Evolutionary conservation across 164 flowering plant genomes (phyloP).

Genomic region (Santalum album): DNA sequence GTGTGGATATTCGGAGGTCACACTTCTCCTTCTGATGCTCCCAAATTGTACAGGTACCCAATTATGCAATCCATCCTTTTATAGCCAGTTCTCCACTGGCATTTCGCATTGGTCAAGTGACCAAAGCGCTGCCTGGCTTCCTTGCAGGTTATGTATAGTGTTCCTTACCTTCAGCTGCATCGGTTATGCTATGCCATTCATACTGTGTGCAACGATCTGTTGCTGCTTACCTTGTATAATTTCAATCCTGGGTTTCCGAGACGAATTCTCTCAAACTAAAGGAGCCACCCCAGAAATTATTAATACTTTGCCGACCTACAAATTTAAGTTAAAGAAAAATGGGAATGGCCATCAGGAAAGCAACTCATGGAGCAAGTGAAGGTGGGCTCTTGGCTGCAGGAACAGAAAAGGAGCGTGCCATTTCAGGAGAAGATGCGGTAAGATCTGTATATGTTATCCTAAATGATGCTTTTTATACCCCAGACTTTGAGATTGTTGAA

Average conservation of each 20-base stretch:
- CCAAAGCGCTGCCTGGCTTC: background rate
- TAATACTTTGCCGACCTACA: constrained; percentile 3
- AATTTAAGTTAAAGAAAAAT: constrained; percentile 5
- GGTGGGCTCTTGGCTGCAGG: constrained; percentile 8
- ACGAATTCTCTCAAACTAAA: constrained; percentile 1
- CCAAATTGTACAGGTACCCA: constrained; percentile 1
- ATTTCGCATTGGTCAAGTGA: background rate
- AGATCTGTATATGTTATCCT: background rate
- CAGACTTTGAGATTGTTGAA: background rate
- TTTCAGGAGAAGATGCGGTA: constrained; percentile 8
- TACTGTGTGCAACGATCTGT: constrained; percentile 2
- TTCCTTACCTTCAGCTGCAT: constrained; percentile 7
- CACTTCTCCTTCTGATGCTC: constrained; percentile 2
- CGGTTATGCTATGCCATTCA: constrained; percentile 5
- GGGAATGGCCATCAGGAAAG: background rate
- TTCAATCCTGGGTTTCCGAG: background rate
- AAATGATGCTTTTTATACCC: too few relatives aligned
- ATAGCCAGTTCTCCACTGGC: background rate
- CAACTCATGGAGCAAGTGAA: constrained; percentile 2
- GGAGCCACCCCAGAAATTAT: constrained; percentile 6
- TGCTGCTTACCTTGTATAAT: constrained; percentile 4
- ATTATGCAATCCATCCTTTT: background rate
- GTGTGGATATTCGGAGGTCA: constrained; percentile 6
- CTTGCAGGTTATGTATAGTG: constrained; percentile 6
- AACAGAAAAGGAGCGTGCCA: constrained; percentile 3